phyloP scores from a whole-genome alignment of 2,329 filamentous ascomycete genomes.

The Neofusicoccum umdonicola region DNA sequence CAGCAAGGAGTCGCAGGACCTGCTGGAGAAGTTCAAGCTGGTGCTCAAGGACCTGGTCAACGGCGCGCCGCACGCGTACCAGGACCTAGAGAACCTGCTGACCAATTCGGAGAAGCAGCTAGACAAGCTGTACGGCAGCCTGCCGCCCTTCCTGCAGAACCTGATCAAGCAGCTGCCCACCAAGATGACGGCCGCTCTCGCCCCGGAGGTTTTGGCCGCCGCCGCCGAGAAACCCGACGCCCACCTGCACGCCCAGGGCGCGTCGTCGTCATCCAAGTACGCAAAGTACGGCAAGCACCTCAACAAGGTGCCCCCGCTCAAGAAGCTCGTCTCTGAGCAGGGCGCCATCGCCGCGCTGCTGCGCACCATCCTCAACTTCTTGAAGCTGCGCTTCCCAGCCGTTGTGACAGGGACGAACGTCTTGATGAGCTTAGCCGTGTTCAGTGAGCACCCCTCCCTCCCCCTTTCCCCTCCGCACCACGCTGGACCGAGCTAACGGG shows the following conservation, averaged over 20 bases:
- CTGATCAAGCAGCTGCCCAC: slow-evolving; percentile 80
- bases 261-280: slow-evolving; percentile 21
- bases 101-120: slow-evolving; percentile 63
- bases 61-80: slow-evolving; percentile 89
- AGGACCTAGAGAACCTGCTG: slow-evolving; percentile 73
- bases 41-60: slow-evolving; percentile 90
- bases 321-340: slow-evolving; percentile 79
- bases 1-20: slow-evolving; percentile 77
- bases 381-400: slow-evolving; percentile 85
- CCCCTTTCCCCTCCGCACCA: background rate
- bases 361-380: slow-evolving; percentile 83
- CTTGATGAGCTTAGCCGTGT: slow-evolving; percentile 83
- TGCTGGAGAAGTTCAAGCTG: slow-evolving; percentile 80
- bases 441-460: slow-evolving; percentile 60
- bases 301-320: slow-evolving; percentile 68
- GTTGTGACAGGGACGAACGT: slow-evolving; percentile 84
- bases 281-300: slow-evolving; percentile 57
- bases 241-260: slow-evolving; percentile 20
- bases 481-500: background rate
- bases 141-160: slow-evolving; percentile 80
- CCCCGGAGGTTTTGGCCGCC: slow-evolving; percentile 77
- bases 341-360: slow-evolving; percentile 83
- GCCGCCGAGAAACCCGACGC: slow-evolving; percentile 65
- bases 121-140: slow-evolving; percentile 61
- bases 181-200: slow-evolving; percentile 73